phyloP scores from a whole-genome alignment of 179 eudicot species.

The Corrigiola litoralis region DNA sequence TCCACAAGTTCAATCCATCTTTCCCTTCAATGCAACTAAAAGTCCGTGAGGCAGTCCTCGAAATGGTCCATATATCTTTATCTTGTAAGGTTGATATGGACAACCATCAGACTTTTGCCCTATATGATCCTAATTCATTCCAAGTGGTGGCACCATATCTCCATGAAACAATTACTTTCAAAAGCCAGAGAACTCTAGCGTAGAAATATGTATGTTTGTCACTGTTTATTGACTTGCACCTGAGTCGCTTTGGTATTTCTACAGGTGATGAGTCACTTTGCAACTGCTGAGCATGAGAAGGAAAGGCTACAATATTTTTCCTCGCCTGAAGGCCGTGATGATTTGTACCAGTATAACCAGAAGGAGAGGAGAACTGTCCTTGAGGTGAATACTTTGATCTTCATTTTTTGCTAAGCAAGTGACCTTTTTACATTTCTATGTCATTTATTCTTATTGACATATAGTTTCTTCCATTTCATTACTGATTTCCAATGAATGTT shows the following conservation, averaged over 20 bases:
- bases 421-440: neutral
- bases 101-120: neutral
- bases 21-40: neutral
- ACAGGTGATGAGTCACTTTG: constrained; percentile 95
- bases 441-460: neutral
- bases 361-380: constrained; percentile 91
- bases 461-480: neutral
- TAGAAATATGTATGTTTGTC: neutral
- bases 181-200: neutral
- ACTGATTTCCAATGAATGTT: neutral
- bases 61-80: neutral
- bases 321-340: constrained; percentile 98
- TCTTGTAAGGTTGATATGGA: neutral
- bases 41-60: neutral
- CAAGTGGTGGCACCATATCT: neutral
- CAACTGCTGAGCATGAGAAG: constrained; percentile 92
- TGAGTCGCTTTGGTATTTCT: neutral
- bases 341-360: constrained; percentile 88
- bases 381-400: constrained; percentile 47
- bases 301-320: constrained; percentile 91
- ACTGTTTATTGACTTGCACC: neutral
- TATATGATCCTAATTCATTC: neutral
- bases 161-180: neutral
- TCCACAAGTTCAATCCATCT: neutral
- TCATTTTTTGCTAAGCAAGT: neutral